Conservation (phyloP, 495 filamentous ascomycete genomes). For the Aspergillus leporis region DNA sequence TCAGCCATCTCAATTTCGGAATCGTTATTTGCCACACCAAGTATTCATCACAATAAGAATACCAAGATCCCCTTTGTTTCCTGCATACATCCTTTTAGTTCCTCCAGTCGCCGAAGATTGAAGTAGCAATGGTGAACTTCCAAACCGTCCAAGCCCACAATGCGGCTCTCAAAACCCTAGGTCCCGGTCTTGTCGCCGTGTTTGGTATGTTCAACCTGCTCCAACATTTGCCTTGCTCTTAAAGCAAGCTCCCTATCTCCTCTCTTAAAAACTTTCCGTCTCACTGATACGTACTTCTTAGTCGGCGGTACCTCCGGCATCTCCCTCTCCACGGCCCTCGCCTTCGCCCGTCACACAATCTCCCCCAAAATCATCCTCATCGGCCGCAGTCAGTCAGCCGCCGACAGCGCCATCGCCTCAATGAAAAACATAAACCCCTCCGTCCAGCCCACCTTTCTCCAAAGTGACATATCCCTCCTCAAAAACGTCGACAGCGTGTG, state of each 20-base stretch:
- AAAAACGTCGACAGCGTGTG: constrained; percentile 57
- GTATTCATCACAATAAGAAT: too few relatives aligned
- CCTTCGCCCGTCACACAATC: constrained; percentile 52
- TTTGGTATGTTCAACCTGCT: constrained; percentile 40
- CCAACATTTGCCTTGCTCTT: too few relatives aligned
- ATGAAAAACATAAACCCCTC: constrained; percentile 37
- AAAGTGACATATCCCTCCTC: constrained; percentile 56
- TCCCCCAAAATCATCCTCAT: constrained; percentile 50
- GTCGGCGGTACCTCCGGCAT: constrained; percentile 68
- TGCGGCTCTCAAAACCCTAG: constrained; percentile 40
- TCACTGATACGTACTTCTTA: constrained; percentile 18
- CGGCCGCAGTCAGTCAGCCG: constrained; percentile 41
- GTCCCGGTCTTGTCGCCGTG: constrained; percentile 51
- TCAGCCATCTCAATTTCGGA: too few relatives aligned
- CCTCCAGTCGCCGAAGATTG: too few relatives aligned
- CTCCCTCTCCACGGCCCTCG: constrained; percentile 56
- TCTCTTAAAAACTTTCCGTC: too few relatives aligned
- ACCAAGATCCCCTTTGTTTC: too few relatives aligned
- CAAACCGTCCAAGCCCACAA: constrained; percentile 41
- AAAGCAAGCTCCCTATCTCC: too few relatives aligned
- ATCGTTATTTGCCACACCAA: too few relatives aligned
- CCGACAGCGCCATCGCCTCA: constrained; percentile 25
- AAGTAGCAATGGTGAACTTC: constrained; percentile 13
- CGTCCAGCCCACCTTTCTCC: constrained; percentile 22
- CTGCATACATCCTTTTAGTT: too few relatives aligned